These are phyloP conservation scores for Thalassiosira livingstoniorum DNA, from an alignment of 352 stramenopile genomes.

Conservation along the genomic window DNA sequence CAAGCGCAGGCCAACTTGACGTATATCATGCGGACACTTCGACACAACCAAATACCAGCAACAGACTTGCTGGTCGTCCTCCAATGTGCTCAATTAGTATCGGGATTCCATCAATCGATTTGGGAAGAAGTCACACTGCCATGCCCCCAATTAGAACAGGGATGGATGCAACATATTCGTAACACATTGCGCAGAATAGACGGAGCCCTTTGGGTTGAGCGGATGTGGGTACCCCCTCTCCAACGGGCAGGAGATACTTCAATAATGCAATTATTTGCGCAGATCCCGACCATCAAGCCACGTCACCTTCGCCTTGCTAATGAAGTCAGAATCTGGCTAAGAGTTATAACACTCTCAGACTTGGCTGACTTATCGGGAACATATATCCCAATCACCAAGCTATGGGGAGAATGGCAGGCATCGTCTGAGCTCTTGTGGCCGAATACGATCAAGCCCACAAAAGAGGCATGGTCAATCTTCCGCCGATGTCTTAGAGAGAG, in stretches of 20 bases:
- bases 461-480: not conserved
- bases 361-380: not conserved
- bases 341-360: not conserved
- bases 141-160: conserved; percentile 2
- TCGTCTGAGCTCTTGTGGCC: not conserved
- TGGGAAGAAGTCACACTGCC: not conserved
- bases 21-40: conserved; percentile 7
- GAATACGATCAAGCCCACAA: not conserved
- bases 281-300: not conserved
- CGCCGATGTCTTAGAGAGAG: no score
- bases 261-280: not conserved
- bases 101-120: not conserved
- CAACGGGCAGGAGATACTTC: not conserved
- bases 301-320: not conserved
- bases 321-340: not conserved
- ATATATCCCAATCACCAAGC: not conserved
- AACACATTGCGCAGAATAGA: conserved; percentile 12
- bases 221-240: conserved; percentile 3
- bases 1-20: conserved; percentile 22
- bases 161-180: not conserved
- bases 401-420: not conserved
- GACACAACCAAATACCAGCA: conserved; percentile 6
- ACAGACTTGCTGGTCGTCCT: conserved; percentile 26
- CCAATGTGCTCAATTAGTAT: not conserved
- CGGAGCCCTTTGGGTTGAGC: conserved; percentile 16